Percentiles rank a stretch among this genome's conserved stretches.
These are phyloP conservation scores for Talaromyces adpressus DNA, from an alignment of 495 filamentous ascomycete species.

Conservation along the genomic window DNA sequence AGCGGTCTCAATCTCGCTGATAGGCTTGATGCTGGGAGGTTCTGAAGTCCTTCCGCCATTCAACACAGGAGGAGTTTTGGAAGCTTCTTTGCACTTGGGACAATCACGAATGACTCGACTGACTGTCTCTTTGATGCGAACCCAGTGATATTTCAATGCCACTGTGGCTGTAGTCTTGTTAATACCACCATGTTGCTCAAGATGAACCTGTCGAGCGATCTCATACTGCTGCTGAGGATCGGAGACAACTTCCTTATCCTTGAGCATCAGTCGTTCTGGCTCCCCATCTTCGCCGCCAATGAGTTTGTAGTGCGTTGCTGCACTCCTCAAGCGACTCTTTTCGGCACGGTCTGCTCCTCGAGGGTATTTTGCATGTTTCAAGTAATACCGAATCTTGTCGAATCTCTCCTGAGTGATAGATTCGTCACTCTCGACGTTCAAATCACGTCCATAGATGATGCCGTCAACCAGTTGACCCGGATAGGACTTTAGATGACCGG, in stretches of 20 bases:
- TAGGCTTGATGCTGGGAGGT: neutral
- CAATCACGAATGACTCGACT: slow-evolving; percentile 91
- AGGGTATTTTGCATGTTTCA: slow-evolving; percentile 91
- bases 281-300: slow-evolving; percentile 37
- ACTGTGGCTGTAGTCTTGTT: slow-evolving; percentile 97
- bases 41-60: slow-evolving; percentile 17
- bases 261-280: slow-evolving; percentile 82
- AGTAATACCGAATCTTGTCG: slow-evolving; percentile 96
- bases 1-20: slow-evolving; percentile 21
- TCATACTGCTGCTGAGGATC: slow-evolving; percentile 90
- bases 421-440: slow-evolving; percentile 72
- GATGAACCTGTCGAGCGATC: slow-evolving; percentile 71
- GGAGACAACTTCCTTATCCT: slow-evolving; percentile 94
- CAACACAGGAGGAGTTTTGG: slow-evolving; percentile 43
- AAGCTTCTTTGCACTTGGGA: slow-evolving; percentile 76
- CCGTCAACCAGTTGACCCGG: slow-evolving; percentile 82
- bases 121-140: slow-evolving; percentile 97
- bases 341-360: slow-evolving; percentile 89
- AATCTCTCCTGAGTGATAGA: slow-evolving; percentile 94
- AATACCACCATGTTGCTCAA: slow-evolving; percentile 81
- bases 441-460: slow-evolving; percentile 91
- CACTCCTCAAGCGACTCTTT: slow-evolving; percentile 86
- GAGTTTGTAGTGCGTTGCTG: slow-evolving; percentile 93
- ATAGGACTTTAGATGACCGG: slow-evolving; percentile 75
- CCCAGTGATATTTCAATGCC: slow-evolving; percentile 93